Evolutionary conservation across 306 rosid genomes (phyloP).

Genomic region (Acacia melanoxylon): DNA sequence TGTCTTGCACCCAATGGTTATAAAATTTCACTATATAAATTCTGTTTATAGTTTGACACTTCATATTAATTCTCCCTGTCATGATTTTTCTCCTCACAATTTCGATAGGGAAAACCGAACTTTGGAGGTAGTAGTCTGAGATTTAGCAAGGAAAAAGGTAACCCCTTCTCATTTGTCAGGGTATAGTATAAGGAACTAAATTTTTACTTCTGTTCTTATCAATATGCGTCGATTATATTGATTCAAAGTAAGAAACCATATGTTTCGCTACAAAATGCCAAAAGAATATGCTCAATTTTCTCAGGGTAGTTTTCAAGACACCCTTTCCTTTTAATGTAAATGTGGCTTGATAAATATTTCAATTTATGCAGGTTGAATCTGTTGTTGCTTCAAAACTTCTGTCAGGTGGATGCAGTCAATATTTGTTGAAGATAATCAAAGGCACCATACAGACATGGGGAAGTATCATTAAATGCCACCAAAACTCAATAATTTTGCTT

Average conservation of each 20-base stretch:
- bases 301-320: no score
- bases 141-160: constrained; percentile 41
- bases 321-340: no score
- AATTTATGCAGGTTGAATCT: no score
- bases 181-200: constrained; percentile 28
- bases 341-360: no score
- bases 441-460: neutral
- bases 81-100: neutral
- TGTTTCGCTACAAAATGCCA: no score
- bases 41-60: neutral
- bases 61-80: neutral
- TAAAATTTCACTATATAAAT: constrained; percentile 6
- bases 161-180: constrained; percentile 40
- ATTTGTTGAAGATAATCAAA: no score
- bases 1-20: neutral
- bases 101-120: constrained; percentile 50
- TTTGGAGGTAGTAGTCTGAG: constrained; percentile 47
- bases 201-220: neutral
- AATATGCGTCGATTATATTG: no score
- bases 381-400: no score
- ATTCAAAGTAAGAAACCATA: no score
- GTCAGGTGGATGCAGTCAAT: no score
- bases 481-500: neutral
- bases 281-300: no score
- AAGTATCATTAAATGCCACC: neutral